A percentile compares a stretch with the other conserved stretches of the same genome.
Evolutionary conservation across 2,329 filamentous ascomycete genomes (phyloP).

Genomic region (Rosellinia necatrix): DNA sequence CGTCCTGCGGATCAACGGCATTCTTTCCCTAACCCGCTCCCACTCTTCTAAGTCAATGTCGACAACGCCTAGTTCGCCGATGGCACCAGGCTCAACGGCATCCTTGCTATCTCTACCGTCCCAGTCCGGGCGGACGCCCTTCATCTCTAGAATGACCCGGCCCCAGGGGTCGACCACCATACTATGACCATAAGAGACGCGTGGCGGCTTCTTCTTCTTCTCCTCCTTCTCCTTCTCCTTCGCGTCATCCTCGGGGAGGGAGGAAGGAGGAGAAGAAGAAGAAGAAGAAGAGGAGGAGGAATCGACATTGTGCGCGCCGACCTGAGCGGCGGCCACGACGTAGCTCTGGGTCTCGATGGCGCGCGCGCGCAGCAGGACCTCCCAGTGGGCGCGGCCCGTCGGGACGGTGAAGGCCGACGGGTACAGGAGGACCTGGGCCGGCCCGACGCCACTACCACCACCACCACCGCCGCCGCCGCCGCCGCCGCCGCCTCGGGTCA

Average conservation of each 20-base stretch:
- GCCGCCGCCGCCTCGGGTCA: too few relatives aligned
- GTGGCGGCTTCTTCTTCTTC: constrained; percentile 48
- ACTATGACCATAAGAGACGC: constrained; percentile 83
- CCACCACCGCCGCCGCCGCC: not conserved
- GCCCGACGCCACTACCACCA: constrained; percentile 23
- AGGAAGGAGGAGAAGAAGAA: not conserved
- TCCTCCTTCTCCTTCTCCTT: constrained; percentile 47
- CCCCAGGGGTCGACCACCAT: constrained; percentile 91
- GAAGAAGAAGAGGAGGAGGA: not conserved
- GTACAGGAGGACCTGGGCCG: constrained; percentile 79
- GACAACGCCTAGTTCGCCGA: constrained; percentile 58
- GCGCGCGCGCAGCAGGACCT: constrained; percentile 73
- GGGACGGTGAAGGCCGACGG: constrained; percentile 89
- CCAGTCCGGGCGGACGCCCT: constrained; percentile 52
- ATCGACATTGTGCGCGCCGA: constrained; percentile 65
- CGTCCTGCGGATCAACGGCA: constrained; percentile 58
- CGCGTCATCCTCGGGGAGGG: not conserved
- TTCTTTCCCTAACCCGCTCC: constrained; percentile 54
- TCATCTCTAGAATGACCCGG: constrained; percentile 67
- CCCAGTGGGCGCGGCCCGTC: constrained; percentile 87
- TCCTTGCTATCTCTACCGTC: constrained; percentile 42
- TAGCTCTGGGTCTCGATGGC: constrained; percentile 91
- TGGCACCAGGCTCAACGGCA: constrained; percentile 40
- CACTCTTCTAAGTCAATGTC: constrained; percentile 56
- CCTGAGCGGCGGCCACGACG: constrained; percentile 84